Evolutionary conservation across 2,329 filamentous ascomycete species (phyloP), one percentile per base, ranked within the genome.

Genomic region (Apiospora phragmitis): DNA sequence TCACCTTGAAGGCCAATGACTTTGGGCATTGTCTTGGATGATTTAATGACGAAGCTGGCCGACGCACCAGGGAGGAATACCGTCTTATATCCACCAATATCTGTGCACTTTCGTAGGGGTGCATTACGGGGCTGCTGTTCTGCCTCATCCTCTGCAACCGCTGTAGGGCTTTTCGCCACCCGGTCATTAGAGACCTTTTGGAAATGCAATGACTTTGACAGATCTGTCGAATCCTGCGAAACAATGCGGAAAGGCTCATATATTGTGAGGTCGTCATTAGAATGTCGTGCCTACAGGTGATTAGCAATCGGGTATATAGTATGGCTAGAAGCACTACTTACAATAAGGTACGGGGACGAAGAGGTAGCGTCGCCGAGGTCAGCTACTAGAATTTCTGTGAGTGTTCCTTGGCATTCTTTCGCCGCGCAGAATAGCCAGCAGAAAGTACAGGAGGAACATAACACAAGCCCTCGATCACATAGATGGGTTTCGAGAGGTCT

Each of bases 31-130:
- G 92, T 94, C 74, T 94, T 93, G 45, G 94, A 89, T 66, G 94
- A 94, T 77, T 93, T 97, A 59, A 98, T 80, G 62, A 99, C 83
- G 79, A 98, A 95, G 71, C 90, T 91, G 0, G 95, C 93, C 0
- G 94, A 94, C 4, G 87, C 81, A 0, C 95, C 95, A 0, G 94
- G 91, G 67, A 98, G 86, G 77, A 97, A 96, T 1, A 98, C 91
- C 1, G 93, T 89, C 77, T 90, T 92, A 79, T 95, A 94, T 3
- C 94, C 94, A 41, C 88, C 89, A n/a, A 98, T 79, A 70, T 93
- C 91, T 70, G 84, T 77, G 59, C 92, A 87, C 1, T 85, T 82
- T 1, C 88, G 84, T 49, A 94, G 83, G 0, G 90, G 86, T 24
- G 88, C 82, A 70, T 83, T 84, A 2, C 85, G 83, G 4, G 81